Percentiles rank a stretch among this genome's conserved stretches.
Evolutionary conservation across 495 filamentous ascomycete species (phyloP).

Genomic region (Penicillium odoratum): DNA sequence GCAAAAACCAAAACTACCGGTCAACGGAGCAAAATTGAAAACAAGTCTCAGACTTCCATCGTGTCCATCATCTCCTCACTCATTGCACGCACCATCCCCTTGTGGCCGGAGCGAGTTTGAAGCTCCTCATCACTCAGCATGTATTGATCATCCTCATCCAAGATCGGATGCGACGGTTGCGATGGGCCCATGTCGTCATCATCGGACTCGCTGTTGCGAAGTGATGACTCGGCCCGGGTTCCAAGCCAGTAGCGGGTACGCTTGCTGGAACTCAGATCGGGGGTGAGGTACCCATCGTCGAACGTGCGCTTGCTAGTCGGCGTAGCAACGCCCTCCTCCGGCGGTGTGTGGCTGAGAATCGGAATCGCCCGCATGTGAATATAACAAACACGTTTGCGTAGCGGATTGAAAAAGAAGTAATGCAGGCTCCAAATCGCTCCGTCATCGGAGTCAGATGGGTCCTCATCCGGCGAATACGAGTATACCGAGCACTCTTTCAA

Average conservation of each 20-base stretch:
- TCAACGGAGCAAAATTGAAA: conserved; percentile 14
- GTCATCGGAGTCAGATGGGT: conserved; percentile 88
- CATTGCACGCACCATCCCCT: conserved; percentile 61
- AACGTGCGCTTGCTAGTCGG: conserved; percentile 48
- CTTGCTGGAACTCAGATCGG: conserved; percentile 64
- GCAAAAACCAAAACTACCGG: conserved; percentile 19
- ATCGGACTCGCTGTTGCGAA: conserved; percentile 38
- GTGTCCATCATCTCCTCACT: conserved; percentile 72
- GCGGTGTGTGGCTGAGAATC: conserved; percentile 69
- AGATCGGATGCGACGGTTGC: conserved; percentile 13
- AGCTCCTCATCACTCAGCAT: conserved; percentile 48
- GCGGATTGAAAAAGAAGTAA: conserved; percentile 97
- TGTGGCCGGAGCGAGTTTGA: conserved; percentile 36
- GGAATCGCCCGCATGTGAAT: conserved; percentile 85
- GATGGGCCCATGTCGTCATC: conserved; percentile 46
- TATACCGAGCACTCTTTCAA: conserved; percentile 83
- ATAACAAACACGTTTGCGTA: conserved; percentile 91
- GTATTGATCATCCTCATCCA: conserved; percentile 45
- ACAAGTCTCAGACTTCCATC: conserved; percentile 59
- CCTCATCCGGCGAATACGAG: conserved; percentile 78
- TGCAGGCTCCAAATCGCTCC: conserved; percentile 91
- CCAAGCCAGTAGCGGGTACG: conserved; percentile 83
- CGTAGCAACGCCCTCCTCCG: conserved; percentile 39
- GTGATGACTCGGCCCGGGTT: conserved; percentile 47
- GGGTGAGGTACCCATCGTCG: conserved; percentile 50